Conservation (phyloP, 169 alveolate species). For the Plasmodium cynomolgi region DNA sequence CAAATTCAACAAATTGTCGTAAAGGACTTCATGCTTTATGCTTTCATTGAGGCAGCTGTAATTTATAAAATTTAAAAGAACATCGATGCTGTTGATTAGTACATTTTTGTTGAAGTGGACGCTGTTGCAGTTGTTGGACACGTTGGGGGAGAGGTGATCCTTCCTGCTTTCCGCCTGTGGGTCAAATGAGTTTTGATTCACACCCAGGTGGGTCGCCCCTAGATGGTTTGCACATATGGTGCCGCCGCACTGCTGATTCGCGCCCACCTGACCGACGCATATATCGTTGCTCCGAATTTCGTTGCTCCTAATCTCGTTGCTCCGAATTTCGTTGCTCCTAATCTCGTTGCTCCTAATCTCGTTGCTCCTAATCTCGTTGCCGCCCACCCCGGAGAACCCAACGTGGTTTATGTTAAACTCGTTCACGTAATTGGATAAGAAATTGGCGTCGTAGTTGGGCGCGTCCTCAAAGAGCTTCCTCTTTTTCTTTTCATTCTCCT, state of each 20-base stretch:
- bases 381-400: not conserved
- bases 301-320: constrained; percentile 10
- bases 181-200: not conserved
- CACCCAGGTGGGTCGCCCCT: not conserved
- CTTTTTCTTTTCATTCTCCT: constrained; percentile 61
- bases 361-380: constrained; percentile 7
- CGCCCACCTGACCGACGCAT: not conserved
- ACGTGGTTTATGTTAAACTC: not conserved
- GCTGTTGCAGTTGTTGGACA: not conserved
- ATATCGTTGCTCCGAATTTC: constrained; percentile 1
- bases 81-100: constrained; percentile 46
- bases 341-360: constrained; percentile 12
- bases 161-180: not conserved
- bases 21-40: constrained; percentile 38
- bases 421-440: constrained; percentile 4
- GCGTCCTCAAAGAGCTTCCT: constrained; percentile 47
- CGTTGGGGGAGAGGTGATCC: not conserved
- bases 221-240: not conserved
- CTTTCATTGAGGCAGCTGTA: constrained; percentile 53
- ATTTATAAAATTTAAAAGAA: constrained; percentile 51
- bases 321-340: no score
- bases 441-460: constrained; percentile 12
- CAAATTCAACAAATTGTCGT: constrained; percentile 50
- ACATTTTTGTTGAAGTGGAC: constrained; percentile 44
- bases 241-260: not conserved